phyloP scores from a whole-genome alignment of 768 basidiomycete species.

The Xerocomus spinulosus region DNA sequence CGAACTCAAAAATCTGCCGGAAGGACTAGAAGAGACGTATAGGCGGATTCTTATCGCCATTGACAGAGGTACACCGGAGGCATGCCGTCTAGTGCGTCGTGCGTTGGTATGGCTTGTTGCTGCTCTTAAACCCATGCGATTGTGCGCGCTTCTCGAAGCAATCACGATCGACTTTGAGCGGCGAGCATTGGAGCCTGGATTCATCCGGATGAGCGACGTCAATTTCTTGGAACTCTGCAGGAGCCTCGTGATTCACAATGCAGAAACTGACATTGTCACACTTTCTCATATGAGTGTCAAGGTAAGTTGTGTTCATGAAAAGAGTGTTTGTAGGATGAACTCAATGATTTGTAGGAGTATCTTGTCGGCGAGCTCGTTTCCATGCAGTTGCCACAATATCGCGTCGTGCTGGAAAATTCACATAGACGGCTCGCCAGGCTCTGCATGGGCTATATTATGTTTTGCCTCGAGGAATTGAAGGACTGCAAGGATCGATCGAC shows the following conservation, averaged over 20 bases:
- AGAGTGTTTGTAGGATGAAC: no score
- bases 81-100: background rate
- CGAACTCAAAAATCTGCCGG: no score
- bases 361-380: constrained; percentile 6
- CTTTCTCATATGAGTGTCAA: constrained; percentile 18
- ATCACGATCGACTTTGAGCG: background rate
- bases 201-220: background rate
- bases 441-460: constrained; percentile 6
- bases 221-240: constrained; percentile 2
- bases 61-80: background rate
- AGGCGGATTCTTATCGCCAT: constrained; percentile 16
- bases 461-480: constrained; percentile 7
- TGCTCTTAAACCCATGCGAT: constrained; percentile 5
- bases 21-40: constrained; percentile 21
- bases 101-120: constrained; percentile 12
- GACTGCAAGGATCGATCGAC: background rate
- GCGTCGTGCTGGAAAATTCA: constrained; percentile 4
- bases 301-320: no score
- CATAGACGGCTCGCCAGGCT: constrained; percentile 6
- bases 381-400: background rate
- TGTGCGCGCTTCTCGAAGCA: constrained; percentile 9
- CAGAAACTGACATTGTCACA: constrained; percentile 7
- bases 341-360: constrained; percentile 13
- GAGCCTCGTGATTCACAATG: constrained; percentile 9
- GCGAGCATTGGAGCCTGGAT: constrained; percentile 1